Conservation (phyloP, 2,329 filamentous ascomycete genomes). For the Chaetoscypha palmicola region DNA sequence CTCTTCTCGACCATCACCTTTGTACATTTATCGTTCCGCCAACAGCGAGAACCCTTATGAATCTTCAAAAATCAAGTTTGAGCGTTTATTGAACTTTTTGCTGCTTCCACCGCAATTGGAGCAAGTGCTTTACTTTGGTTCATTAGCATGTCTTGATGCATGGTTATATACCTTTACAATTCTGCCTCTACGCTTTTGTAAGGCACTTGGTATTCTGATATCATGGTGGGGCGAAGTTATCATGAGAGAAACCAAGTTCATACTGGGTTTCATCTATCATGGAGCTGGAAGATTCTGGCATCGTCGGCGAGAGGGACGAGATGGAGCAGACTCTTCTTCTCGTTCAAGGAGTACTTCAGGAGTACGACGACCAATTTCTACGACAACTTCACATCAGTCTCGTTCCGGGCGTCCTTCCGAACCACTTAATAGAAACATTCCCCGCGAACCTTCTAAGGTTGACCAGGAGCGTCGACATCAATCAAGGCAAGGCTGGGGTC, state of each 20-base stretch:
- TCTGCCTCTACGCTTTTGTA: slow-evolving; percentile 77
- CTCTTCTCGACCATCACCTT: slow-evolving; percentile 52
- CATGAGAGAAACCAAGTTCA: slow-evolving; percentile 62
- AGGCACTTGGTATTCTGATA: slow-evolving; percentile 68
- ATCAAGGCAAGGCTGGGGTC: slow-evolving; percentile 26
- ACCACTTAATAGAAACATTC: slow-evolving; percentile 8
- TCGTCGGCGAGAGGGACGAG: slow-evolving; percentile 42
- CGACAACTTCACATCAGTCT: slow-evolving; percentile 22
- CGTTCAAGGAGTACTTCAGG: slow-evolving; percentile 27
- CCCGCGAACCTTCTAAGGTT: slow-evolving; percentile 16
- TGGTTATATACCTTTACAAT: slow-evolving; percentile 98
- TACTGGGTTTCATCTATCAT: slow-evolving; percentile 70
- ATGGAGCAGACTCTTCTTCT: slow-evolving; percentile 25
- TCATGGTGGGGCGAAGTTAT: slow-evolving; percentile 73
- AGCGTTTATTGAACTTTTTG: slow-evolving; percentile 83
- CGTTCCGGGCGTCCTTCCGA: slow-evolving; percentile 18
- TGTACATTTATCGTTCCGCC: slow-evolving; percentile 58
- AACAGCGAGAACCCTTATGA: slow-evolving; percentile 68
- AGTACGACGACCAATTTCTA: slow-evolving; percentile 22
- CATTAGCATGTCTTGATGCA: slow-evolving; percentile 84
- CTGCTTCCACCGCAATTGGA: slow-evolving; percentile 77
- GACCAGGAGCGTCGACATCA: slow-evolving; percentile 21
- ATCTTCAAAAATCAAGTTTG: slow-evolving; percentile 84
- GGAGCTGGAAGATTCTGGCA: slow-evolving; percentile 75
- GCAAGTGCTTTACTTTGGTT: slow-evolving; percentile 77